These are phyloP conservation scores for Phyllosticta citribraziliensis DNA, from an alignment of 2,329 filamentous ascomycete species.

Conservation along the genomic window DNA sequence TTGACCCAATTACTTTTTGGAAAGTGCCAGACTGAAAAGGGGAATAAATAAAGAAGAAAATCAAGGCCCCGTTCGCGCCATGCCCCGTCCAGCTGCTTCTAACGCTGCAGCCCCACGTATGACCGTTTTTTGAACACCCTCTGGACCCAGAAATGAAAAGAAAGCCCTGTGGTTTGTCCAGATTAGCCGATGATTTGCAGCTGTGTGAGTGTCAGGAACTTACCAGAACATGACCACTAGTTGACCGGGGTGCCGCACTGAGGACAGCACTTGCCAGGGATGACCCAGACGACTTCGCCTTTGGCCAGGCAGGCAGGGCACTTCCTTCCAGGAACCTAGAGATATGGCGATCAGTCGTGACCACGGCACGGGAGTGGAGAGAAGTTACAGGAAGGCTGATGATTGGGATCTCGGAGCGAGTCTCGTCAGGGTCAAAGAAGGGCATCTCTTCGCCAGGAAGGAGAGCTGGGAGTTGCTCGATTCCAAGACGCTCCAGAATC, in stretches of 20 bases:
- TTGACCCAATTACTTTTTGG: not conserved
- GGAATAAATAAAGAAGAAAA: not conserved
- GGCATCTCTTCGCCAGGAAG: conserved; percentile 3
- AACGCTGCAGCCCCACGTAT: not conserved
- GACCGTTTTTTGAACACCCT: not conserved
- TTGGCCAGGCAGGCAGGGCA: conserved; percentile 31
- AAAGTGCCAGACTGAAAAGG: not conserved
- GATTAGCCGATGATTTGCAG: not conserved
- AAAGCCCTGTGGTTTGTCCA: not conserved
- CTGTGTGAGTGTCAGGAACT: not conserved
- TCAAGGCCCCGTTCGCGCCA: not conserved
- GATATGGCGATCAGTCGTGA: not conserved
- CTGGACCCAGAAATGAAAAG: not conserved
- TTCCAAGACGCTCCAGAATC: conserved; percentile 10
- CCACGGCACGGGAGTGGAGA: not conserved
- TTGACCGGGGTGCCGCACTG: conserved; percentile 31
- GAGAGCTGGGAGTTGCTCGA: conserved; percentile 10
- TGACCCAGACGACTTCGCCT: conserved; percentile 32
- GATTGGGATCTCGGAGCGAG: conserved; percentile 18
- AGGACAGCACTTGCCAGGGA: conserved; percentile 30
- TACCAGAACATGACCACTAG: conserved; percentile 10
- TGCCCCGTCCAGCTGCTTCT: not conserved
- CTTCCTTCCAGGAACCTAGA: conserved; percentile 29
- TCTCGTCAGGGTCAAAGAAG: conserved; percentile 4
- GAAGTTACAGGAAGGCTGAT: conserved; percentile 26